Evolutionary conservation across 2,329 filamentous ascomycete species (phyloP).

Genomic region (Colletotrichum viniferum): DNA sequence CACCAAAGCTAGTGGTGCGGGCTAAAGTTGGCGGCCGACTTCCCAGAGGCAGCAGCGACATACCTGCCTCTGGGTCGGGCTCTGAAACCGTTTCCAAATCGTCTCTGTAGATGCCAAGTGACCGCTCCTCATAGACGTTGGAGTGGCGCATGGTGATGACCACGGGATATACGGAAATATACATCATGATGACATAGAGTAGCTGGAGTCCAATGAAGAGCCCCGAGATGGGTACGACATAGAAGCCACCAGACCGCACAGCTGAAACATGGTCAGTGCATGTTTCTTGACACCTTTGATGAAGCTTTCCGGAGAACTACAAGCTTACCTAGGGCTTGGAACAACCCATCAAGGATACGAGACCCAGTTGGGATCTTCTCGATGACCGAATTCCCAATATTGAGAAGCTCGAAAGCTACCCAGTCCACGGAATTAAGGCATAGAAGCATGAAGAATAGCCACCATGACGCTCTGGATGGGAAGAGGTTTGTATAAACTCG

Average conservation of each 20-base stretch:
- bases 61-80: background rate
- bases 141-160: constrained; percentile 71
- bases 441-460: constrained; percentile 65
- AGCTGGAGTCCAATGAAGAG: constrained; percentile 63
- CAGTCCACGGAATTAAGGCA: constrained; percentile 69
- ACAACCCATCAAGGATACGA: constrained; percentile 67
- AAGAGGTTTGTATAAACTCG: constrained; percentile 70
- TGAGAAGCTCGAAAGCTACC: constrained; percentile 69
- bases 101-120: constrained; percentile 62
- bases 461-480: constrained; percentile 67
- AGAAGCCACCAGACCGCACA: constrained; percentile 71
- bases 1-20: background rate
- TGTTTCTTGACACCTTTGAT: background rate
- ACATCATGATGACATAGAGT: constrained; percentile 69
- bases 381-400: constrained; percentile 63
- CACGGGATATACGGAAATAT: constrained; percentile 67
- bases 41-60: background rate
- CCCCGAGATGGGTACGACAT: constrained; percentile 64
- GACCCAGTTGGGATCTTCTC: constrained; percentile 54
- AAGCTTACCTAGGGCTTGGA: constrained; percentile 60
- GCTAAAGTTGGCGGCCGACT: background rate
- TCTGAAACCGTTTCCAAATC: constrained; percentile 20
- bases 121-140: constrained; percentile 74
- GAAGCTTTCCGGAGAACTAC: accelerated
- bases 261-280: constrained; percentile 35